These are phyloP conservation scores for Wickerhamiella siamensis DNA, from an alignment of 805 yeast genomes.

Conservation along the genomic window DNA sequence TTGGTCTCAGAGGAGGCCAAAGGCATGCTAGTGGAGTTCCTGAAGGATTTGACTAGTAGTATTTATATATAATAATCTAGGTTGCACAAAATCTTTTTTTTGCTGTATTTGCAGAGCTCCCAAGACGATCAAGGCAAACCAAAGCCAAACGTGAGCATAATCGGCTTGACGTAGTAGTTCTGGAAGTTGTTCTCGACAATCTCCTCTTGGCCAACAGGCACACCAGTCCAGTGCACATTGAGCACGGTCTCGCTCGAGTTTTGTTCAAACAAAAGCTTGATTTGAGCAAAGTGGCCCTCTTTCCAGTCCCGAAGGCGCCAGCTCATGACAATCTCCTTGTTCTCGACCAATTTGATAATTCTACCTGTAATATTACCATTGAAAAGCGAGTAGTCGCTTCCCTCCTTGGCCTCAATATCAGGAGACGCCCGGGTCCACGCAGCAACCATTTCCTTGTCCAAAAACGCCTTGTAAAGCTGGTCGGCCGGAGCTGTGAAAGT, in stretches of 20 bases:
- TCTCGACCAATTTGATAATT: slow-evolving; percentile 42
- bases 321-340: slow-evolving; percentile 46
- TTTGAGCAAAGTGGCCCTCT: slow-evolving; percentile 58
- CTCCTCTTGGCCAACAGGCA: slow-evolving; percentile 94
- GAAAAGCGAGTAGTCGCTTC: slow-evolving; percentile 54
- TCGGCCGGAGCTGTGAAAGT: slow-evolving; percentile 78
- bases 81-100: background rate
- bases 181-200: slow-evolving; percentile 70
- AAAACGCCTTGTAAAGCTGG: slow-evolving; percentile 62
- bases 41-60: slow-evolving; percentile 43
- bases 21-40: slow-evolving; percentile 79
- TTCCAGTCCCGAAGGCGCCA: slow-evolving; percentile 93
- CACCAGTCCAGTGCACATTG: slow-evolving; percentile 67
- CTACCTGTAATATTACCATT: slow-evolving; percentile 79
- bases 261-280: slow-evolving; percentile 54
- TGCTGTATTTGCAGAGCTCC: background rate
- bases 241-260: slow-evolving; percentile 76
- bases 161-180: slow-evolving; percentile 76
- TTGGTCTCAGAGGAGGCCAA: slow-evolving; percentile 25
- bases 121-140: slow-evolving; percentile 33
- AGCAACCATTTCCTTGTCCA: slow-evolving; percentile 64
- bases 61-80: slow-evolving; percentile 3
- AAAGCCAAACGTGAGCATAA: slow-evolving; percentile 85
- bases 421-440: slow-evolving; percentile 79
- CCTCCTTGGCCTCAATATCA: slow-evolving; percentile 42